Base-by-base conservation (phyloP, 352 stramenopile species). In the Phytophthora pisi region DNA sequence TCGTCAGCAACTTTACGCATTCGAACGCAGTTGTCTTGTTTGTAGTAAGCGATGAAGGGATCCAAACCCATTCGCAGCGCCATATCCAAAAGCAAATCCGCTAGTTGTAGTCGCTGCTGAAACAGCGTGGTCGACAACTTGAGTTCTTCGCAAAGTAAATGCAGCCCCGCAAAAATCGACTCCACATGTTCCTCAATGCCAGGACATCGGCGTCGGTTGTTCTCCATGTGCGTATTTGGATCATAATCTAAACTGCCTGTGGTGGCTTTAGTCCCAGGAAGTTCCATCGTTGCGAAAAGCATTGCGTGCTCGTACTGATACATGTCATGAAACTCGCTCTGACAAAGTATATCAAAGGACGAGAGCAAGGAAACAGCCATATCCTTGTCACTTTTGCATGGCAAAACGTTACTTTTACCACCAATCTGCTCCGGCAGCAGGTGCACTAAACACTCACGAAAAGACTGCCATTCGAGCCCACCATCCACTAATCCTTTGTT, bases 131-230 rank as follows among this genome's bases (percentile, higher is more conserved):
- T 64, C 9, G 85, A 91, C 15, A 93, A 61, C 51, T 83, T 88
- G 0, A 84, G 52, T 31, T 95, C 85, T 83, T 95, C 85, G 42
- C 89, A 75, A 4, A 92, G 57, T 28, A 93, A 71, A 40, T 95
- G 87, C 28, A 95, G 63, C 0, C 70, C 81, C 0, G 63, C 61
- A 74, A 91, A 84, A n/a, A 89, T 69, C 2, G 20, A 31, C 28
- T 49, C 26, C 18, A 74, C 11, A 7, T 72, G 65, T 31, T 64
- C 52, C 26, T 59, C 28, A 34, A 79, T 64, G 40, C 8, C 30
- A 20, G 4, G 61, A 36, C 30, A 54, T 24, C 10, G 2, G 4
- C 24, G 26, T 4, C 57, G 26, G 15, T 42, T 13, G 10, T 40
- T 47, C 28, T 55, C 23, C 9, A n/a, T 6, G 42, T 36, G 24